Evolutionary conservation across 257 asterid species (phyloP).

Genomic region (Rubia yunnanensis): DNA sequence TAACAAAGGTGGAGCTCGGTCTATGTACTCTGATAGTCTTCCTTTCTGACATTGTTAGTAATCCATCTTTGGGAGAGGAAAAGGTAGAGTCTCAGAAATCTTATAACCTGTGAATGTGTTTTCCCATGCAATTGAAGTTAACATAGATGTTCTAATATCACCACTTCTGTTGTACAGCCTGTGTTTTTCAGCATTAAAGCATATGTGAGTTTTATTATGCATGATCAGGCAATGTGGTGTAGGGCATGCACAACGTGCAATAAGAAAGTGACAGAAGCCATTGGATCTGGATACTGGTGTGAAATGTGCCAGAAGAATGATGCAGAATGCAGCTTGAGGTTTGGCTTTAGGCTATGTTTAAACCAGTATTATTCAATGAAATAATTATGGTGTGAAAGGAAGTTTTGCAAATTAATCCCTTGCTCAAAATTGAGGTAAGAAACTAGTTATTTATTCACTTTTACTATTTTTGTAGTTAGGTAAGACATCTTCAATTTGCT

Average conservation of each 20-base stretch:
- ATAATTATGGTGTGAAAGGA: too few relatives aligned
- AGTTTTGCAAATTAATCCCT: too few relatives aligned
- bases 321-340: constrained; percentile 62
- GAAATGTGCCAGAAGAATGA: constrained; percentile 68
- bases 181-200: constrained; percentile 62
- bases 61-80: constrained; percentile 72
- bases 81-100: constrained; percentile 37
- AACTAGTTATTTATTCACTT: too few relatives aligned
- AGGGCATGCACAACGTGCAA: constrained; percentile 84
- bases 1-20: constrained; percentile 33
- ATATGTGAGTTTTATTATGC: constrained; percentile 54
- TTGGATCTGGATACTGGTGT: constrained; percentile 86
- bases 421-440: too few relatives aligned
- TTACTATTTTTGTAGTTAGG: too few relatives aligned
- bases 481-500: too few relatives aligned
- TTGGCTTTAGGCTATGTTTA: not conserved
- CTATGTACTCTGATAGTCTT: constrained; percentile 65
- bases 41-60: constrained; percentile 54
- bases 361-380: not conserved
- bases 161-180: constrained; percentile 37
- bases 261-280: constrained; percentile 81
- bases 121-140: not conserved
- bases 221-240: constrained; percentile 93
- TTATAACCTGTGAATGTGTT: not conserved
- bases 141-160: not conserved